A percentile compares a stretch with the other conserved stretches of the same genome.
Evolutionary conservation across 2,329 filamentous ascomycete species (phyloP).

Genomic region (Colletotrichum sp.): DNA sequence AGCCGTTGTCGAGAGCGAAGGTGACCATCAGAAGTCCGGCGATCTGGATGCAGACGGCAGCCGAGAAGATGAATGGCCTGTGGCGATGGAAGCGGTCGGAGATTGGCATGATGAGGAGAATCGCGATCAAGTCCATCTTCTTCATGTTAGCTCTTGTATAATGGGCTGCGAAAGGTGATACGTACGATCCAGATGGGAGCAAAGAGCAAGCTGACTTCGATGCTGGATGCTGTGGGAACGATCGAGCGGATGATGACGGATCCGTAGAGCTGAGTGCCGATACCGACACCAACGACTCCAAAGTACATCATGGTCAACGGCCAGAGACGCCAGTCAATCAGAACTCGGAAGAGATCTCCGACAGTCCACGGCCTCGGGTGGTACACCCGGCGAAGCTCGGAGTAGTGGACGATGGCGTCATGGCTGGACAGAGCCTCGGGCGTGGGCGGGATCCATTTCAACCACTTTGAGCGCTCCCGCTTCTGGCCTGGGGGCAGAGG

Average conservation of each 20-base stretch:
- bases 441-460: slow-evolving; percentile 70
- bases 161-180: slow-evolving; percentile 24
- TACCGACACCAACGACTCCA: slow-evolving; percentile 90
- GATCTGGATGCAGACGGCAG: slow-evolving; percentile 79
- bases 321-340: slow-evolving; percentile 89
- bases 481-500: slow-evolving; percentile 75
- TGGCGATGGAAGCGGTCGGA: slow-evolving; percentile 86
- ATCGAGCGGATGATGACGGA: slow-evolving; percentile 86
- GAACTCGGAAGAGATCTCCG: slow-evolving; percentile 70
- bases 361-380: slow-evolving; percentile 75
- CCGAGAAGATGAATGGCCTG: slow-evolving; percentile 81
- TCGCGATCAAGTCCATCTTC: slow-evolving; percentile 83
- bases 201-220: slow-evolving; percentile 82
- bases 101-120: slow-evolving; percentile 82
- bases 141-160: neutral
- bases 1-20: slow-evolving; percentile 72
- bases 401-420: slow-evolving; percentile 82
- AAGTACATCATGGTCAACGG: slow-evolving; percentile 92
- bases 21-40: slow-evolving; percentile 80
- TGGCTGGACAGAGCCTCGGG: slow-evolving; percentile 76
- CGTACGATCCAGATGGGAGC: slow-evolving; percentile 91
- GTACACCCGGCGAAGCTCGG: slow-evolving; percentile 82
- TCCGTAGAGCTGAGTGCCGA: slow-evolving; percentile 87
- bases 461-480: slow-evolving; percentile 53
- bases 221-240: slow-evolving; percentile 72